Percentiles rank a stretch among this genome's conserved stretches.
Evolutionary conservation across 768 basidiomycete species (phyloP).

Genomic region (Neoboletus brunneissimus): DNA sequence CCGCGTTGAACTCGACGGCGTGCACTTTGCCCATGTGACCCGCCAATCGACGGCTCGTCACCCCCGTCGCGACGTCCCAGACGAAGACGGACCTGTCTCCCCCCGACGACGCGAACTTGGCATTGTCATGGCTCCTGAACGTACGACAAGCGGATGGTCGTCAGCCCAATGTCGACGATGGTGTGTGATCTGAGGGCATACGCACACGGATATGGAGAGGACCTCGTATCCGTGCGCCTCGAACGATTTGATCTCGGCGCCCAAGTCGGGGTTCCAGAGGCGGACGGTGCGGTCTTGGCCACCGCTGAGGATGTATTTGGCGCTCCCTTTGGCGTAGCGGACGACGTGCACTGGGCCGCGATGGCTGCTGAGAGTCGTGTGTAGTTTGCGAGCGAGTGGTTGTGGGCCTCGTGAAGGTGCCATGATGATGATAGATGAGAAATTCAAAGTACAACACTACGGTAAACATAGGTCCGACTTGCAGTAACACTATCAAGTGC

Average conservation of each 20-base stretch:
- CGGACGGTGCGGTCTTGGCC: slow-evolving; percentile 88
- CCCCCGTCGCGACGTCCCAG: slow-evolving; percentile 92
- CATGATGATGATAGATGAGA: slow-evolving; percentile 32
- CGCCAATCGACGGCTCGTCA: slow-evolving; percentile 75
- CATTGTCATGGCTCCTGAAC: slow-evolving; percentile 84
- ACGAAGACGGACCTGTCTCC: slow-evolving; percentile 91
- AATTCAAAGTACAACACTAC: not conserved
- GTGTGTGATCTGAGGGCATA: not conserved
- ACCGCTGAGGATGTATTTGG: slow-evolving; percentile 90
- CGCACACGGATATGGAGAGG: slow-evolving; percentile 84
- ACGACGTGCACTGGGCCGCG: slow-evolving; percentile 88
- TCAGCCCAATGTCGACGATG: not conserved
- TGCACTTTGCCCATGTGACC: slow-evolving; percentile 93
- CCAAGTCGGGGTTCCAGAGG: slow-evolving; percentile 86
- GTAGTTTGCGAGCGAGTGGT: slow-evolving; percentile 56
- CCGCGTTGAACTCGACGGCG: slow-evolving; percentile 84
- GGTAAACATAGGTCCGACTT: not conserved
- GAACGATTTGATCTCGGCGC: slow-evolving; percentile 89
- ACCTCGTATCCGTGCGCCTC: slow-evolving; percentile 95
- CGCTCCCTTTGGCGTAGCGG: slow-evolving; percentile 85
- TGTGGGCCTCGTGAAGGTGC: slow-evolving; percentile 52
- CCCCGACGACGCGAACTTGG: slow-evolving; percentile 89
- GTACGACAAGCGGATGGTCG: not conserved
- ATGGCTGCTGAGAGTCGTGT: slow-evolving; percentile 62
- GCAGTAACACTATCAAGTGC: no score